Base-by-base conservation (phyloP, 1,284 basidiomycete genomes). In the Thelephora terrestris region DNA sequence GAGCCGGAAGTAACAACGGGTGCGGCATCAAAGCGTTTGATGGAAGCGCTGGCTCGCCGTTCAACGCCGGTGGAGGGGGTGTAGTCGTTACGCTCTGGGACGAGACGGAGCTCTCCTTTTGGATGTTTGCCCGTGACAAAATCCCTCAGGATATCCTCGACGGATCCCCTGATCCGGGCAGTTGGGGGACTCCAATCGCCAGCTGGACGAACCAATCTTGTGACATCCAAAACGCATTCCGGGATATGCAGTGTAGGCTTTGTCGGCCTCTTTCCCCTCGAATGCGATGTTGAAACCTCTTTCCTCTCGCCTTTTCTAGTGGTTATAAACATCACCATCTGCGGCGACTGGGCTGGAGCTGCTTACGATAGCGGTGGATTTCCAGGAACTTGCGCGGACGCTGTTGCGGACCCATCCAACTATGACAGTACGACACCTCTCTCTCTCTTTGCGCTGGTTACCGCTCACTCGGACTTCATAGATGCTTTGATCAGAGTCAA, bases 1-100 rank as follows among this genome's bases (percentile, higher is more conserved):
- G 64, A 43, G 54, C 57, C n/a, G 62, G 60, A 52, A 69, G 70
- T 57, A 84, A 89, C 58, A 61, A 71, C 10, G 88, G 88, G 0
- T 91, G 89, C 61, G 77, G 71, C 1, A 79, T 82, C 58, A 53
- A 64, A 21, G 82, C 84, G 50, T 58, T 66, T 18, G 71, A 74
- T 35, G 54, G 66, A 12, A 62, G 62, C 12, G 78, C 78, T 6
- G 90, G 90, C 1, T 65, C 75, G 47, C 71, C 70, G 3, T 89
- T 91, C 70, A 91, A 91, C 65, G 57, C 53, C 10, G 60, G 58
- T 10, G 69, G 70, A 2, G 91, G 91, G 9, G 90, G 89, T 14
- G 85, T 91, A 18, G 89, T 71, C 56, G 88, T 78, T 1, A 81
- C 85, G 64, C 63, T 79, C 32, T 85, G 86, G 81, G 75, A 84